phyloP scores from a whole-genome alignment of 495 filamentous ascomycete genomes.

The Penicillium bovifimosum region DNA sequence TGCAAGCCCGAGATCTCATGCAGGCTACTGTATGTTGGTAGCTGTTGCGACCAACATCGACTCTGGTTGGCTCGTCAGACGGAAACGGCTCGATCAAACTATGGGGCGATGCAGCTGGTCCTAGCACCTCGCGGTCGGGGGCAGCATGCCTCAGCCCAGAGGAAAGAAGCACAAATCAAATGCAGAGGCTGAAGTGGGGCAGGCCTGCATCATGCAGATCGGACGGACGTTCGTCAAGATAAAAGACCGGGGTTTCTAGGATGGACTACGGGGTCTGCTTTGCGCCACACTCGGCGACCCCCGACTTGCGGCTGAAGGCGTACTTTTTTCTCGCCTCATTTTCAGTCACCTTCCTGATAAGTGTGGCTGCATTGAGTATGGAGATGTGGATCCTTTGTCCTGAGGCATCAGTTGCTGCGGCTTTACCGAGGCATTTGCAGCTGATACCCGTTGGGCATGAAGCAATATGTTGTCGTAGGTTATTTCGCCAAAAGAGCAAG shows the following conservation, averaged over 20 bases:
- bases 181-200: background rate
- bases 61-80: slow-evolving; percentile 2
- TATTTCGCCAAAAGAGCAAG: background rate
- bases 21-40: slow-evolving; percentile 4
- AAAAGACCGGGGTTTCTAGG: background rate
- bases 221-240: background rate
- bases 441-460: background rate
- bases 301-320: slow-evolving; percentile 6
- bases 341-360: background rate
- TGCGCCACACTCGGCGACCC: slow-evolving; percentile 17
- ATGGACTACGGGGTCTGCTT: slow-evolving; percentile 4
- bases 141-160: background rate
- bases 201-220: slow-evolving; percentile 1
- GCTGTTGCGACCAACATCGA: background rate
- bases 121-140: background rate
- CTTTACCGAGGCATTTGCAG: background rate
- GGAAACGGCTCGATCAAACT: background rate
- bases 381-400: background rate
- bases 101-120: background rate
- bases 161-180: background rate
- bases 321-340: background rate
- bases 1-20: slow-evolving; percentile 16
- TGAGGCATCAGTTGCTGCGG: background rate
- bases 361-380: slow-evolving; percentile 1
- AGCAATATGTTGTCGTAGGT: background rate